These are phyloP conservation scores for Didymella keratinophila DNA, from an alignment of 2,329 filamentous ascomycete species.

Conservation along the genomic window DNA sequence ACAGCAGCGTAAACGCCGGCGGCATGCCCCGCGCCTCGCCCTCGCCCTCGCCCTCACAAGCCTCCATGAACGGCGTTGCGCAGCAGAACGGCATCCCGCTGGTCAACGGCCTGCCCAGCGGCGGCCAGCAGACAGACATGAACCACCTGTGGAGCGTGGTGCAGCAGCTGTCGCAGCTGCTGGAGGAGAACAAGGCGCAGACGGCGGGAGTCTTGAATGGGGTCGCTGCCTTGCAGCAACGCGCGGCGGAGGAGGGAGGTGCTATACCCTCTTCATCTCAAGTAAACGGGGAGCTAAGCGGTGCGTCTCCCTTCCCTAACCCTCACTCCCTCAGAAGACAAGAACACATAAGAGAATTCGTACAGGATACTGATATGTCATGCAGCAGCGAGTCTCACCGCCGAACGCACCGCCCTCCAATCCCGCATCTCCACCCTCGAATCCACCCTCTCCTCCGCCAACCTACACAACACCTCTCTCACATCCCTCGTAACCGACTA, in stretches of 20 bases:
- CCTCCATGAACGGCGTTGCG: conserved; percentile 36
- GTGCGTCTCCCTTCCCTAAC: conserved; percentile 25
- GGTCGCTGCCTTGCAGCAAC: conserved; percentile 49
- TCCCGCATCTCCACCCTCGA: conserved; percentile 43
- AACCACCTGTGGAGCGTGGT: conserved; percentile 53
- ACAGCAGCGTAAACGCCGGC: conserved; percentile 31
- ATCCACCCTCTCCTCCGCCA: conserved; percentile 36
- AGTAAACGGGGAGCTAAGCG: conserved; percentile 48
- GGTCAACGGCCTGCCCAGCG: conserved; percentile 50
- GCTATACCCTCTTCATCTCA: conserved; percentile 26
- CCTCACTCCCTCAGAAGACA: no score
- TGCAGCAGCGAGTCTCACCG: conserved; percentile 40
- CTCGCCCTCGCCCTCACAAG: conserved; percentile 40
- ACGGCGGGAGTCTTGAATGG: conserved; percentile 50
- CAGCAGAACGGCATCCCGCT: conserved; percentile 48
- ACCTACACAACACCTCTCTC: conserved; percentile 35
- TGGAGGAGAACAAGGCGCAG: conserved; percentile 52
- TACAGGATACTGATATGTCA: no score
- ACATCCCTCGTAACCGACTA: conserved; percentile 50
- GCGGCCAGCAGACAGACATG: conserved; percentile 54
- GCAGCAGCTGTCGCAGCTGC: conserved; percentile 50
- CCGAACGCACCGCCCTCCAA: conserved; percentile 45
- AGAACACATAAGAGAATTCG: no score
- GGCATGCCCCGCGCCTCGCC: conserved; percentile 45
- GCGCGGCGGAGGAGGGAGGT: conserved; percentile 47